These are phyloP conservation scores for Acacia acuminata DNA, from an alignment of 306 rosid genomes.

Conservation along the genomic window DNA sequence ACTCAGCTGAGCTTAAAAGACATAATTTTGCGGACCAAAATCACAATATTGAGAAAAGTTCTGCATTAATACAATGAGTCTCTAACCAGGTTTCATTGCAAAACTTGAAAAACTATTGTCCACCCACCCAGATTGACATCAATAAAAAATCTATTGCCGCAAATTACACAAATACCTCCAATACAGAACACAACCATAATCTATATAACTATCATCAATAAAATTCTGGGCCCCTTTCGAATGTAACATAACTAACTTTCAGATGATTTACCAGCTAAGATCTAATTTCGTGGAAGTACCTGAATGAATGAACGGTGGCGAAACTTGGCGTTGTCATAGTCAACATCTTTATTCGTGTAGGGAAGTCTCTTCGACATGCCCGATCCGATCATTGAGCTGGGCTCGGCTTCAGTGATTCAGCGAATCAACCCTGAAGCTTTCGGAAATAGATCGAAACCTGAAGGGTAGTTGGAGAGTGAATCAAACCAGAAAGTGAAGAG, in stretches of 20 bases:
- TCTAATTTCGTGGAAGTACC: neutral
- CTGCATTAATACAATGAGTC: neutral
- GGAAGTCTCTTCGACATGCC: constrained; percentile 84
- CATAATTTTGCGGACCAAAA: neutral
- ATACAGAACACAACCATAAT: neutral
- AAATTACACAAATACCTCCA: neutral
- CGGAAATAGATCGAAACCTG: constrained; percentile 10
- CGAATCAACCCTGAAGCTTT: neutral
- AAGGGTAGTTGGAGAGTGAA: neutral
- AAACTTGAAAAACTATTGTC: neutral
- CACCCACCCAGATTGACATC: neutral
- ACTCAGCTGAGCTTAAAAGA: neutral
- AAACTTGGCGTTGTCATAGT: too few relatives aligned
- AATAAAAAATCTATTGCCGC: neutral
- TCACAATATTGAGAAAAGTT: neutral
- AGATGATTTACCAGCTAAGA: neutral
- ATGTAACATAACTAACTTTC: neutral
- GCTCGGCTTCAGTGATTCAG: constrained; percentile 21
- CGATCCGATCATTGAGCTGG: constrained; percentile 46
- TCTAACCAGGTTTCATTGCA: neutral
- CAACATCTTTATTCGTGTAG: constrained; percentile 58
- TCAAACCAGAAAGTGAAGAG: constrained; percentile 19
- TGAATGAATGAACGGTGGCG: too few relatives aligned
- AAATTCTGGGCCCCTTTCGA: constrained; percentile 4
- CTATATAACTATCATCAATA: neutral